A percentile compares a stretch with the other conserved stretches of the same genome.
phyloP scores from a whole-genome alignment of 192 early-diverging fungal species.

The Coemansia sp. region DNA sequence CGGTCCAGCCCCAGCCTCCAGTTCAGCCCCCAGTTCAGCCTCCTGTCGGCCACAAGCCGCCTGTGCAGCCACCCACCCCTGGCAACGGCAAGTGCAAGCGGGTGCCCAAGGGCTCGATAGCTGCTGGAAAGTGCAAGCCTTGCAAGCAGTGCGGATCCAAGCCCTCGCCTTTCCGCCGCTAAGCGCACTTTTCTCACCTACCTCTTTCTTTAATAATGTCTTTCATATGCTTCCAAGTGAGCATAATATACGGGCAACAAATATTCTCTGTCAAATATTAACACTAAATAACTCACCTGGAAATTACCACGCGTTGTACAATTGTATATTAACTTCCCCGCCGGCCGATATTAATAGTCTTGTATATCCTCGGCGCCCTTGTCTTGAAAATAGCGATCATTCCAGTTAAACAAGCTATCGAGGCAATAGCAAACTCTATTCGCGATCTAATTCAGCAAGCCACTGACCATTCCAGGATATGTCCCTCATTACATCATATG shows the following conservation, averaged over 20 bases:
- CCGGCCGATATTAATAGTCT: background rate
- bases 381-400: background rate
- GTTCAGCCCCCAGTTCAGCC: background rate
- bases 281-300: background rate
- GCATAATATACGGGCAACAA: background rate
- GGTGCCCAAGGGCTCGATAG: conserved; percentile 52
- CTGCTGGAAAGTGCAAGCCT: conserved; percentile 56
- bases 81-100: conserved; percentile 51
- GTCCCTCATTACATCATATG: background rate
- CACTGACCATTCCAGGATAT: background rate
- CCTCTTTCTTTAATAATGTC: background rate
- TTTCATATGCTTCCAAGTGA: background rate
- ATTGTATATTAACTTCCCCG: background rate
- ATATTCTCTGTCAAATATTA: background rate
- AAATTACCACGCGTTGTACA: background rate
- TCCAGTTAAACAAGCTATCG: background rate
- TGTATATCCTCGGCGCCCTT: background rate
- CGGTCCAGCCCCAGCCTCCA: background rate
- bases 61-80: background rate
- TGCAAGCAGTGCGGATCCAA: conserved; percentile 46
- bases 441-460: background rate
- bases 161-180: conserved; percentile 35
- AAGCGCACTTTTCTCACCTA: conserved; percentile 8
- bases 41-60: background rate
- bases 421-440: background rate